A percentile compares a stretch with the other conserved stretches of the same genome.
These are phyloP conservation scores for Heliamphora pulchella DNA, from an alignment of 179 eudicot genomes.

Conservation along the genomic window DNA sequence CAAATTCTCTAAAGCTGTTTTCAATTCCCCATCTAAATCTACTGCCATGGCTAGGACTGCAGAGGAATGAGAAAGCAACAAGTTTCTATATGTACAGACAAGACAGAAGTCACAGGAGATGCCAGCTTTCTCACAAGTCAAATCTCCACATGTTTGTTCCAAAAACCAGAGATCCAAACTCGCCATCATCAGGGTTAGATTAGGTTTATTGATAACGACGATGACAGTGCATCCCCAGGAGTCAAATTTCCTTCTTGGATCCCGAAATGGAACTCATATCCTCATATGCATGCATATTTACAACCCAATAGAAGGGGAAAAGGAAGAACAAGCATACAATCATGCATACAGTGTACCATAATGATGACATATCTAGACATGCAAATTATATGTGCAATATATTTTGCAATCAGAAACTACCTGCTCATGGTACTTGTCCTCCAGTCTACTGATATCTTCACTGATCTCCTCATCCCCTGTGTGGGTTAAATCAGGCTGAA, in stretches of 20 bases:
- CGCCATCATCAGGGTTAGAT: neutral
- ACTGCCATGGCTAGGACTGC: neutral
- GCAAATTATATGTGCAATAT: neutral
- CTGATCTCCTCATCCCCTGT: slow-evolving; percentile 39
- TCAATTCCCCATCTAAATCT: neutral
- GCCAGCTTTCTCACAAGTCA: neutral
- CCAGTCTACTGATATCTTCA: slow-evolving; percentile 37
- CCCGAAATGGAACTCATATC: neutral
- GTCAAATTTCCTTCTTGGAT: neutral
- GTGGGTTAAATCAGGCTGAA: slow-evolving; percentile 37
- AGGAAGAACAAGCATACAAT: neutral
- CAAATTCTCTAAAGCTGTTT: neutral
- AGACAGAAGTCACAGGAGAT: slow-evolving; percentile 4
- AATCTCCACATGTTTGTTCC: neutral
- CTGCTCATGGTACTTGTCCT: slow-evolving; percentile 39
- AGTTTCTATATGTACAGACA: neutral
- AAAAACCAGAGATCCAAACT: neutral
- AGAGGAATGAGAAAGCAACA: slow-evolving; percentile 1
- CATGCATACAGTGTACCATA: neutral
- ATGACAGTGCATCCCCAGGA: neutral
- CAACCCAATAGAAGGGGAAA: neutral
- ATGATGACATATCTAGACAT: neutral
- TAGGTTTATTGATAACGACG: neutral
- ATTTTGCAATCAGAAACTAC: slow-evolving; percentile 26
- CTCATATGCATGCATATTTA: neutral